These are phyloP conservation scores for Citropsis articulata DNA, from an alignment of 345 rosid genomes.

Conservation along the genomic window DNA sequence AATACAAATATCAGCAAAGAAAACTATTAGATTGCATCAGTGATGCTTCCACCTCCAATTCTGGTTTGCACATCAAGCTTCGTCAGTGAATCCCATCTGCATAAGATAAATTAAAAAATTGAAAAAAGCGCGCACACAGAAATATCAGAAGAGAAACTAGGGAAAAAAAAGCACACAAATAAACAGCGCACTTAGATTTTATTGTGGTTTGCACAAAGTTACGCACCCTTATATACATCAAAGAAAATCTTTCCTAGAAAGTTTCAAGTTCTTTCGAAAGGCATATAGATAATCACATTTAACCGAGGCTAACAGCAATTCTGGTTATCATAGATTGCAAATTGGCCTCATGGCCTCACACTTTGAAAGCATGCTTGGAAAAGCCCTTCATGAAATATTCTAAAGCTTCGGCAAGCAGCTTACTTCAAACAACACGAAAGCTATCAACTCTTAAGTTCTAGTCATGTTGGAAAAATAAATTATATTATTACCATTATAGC, in stretches of 20 bases:
- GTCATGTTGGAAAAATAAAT: background rate
- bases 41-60: background rate
- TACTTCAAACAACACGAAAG: background rate
- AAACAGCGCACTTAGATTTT: background rate
- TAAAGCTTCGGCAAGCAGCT: background rate
- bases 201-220: background rate
- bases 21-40: background rate
- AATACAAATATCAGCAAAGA: background rate
- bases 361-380: background rate
- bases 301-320: background rate
- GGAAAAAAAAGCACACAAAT: too few species aligned
- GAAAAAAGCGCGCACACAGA: too few species aligned
- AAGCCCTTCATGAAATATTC: background rate
- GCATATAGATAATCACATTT: background rate
- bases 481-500: constrained; percentile 49
- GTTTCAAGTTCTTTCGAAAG: background rate
- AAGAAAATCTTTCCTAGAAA: background rate
- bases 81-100: constrained; percentile 28
- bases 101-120: background rate
- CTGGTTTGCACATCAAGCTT: background rate
- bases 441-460: background rate
- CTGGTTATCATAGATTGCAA: background rate
- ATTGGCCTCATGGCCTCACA: background rate
- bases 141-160: background rate
- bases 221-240: background rate